Evolutionary conservation across 805 yeast genomes (phyloP), one percentile per base, ranked within the genome.

Genomic region (Schwanniomyces sp.): DNA sequence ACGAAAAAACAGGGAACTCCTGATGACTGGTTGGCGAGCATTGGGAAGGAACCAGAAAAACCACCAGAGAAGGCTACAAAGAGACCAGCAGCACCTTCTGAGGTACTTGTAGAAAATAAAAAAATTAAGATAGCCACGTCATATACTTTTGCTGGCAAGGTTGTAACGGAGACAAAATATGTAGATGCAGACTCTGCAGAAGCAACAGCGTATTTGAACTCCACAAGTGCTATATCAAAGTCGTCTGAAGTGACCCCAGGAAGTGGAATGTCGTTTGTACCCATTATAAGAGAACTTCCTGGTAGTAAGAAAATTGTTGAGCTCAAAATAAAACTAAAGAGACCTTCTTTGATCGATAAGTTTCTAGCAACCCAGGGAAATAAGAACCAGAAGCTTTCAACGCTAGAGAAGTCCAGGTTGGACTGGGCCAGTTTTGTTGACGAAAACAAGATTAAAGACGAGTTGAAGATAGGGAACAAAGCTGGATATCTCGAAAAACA

Each of bases 371-470:
- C 84, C 9, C 75, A 87, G 2, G 68, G 70, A 12, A 81, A 85
- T 52, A 84, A 86, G 55, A 82, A 88, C 28, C 66, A 55, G 55
- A 92, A 90, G 62, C 74, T 94, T 51, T 88, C 96, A 21, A 94
- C 99, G 0, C 72, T 94, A 53, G 98, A 94, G 63, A 94, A 94
- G 67, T 88, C 96, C 1, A 75, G 96, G 52, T 74, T 94, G 43
- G 99, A 94, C 67, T 94, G 98, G 96, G 95, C 96, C 0, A 82
- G 88, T 41, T 91, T 88, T 68, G 97, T 94, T 27, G 97, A 92
- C 67, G 79, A 86, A 53, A 84, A 85, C 53, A 91, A 91, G 47
- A 84, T 94, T 41, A 76, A 80, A 44, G 97, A 89, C 54, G 99
- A 94, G 52, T 78, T 94, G 60, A 78, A 76, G 41, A 77, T 80